phyloP scores from a whole-genome alignment of 148 eudicot species.

The Heliamphora exappendiculata region DNA sequence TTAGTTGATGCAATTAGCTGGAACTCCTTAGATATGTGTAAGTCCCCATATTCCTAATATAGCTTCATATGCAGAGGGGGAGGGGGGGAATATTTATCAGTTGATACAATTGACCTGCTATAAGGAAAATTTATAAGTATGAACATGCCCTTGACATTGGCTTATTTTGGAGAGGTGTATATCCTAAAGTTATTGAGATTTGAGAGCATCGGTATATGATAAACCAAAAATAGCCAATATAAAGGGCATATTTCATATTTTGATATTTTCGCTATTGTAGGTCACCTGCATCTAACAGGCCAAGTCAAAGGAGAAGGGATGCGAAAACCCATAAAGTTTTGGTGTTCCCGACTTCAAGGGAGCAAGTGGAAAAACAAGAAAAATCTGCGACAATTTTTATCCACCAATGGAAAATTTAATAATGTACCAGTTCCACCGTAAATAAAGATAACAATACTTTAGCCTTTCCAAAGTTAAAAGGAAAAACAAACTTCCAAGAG shows the following conservation, averaged over 20 bases:
- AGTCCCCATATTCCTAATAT: background rate
- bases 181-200: too few species aligned
- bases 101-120: too few species aligned
- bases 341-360: background rate
- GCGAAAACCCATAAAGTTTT: background rate
- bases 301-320: background rate
- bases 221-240: background rate
- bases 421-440: background rate
- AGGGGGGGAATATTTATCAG: background rate
- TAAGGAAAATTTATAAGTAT: too few species aligned
- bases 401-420: background rate
- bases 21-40: background rate
- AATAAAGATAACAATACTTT: background rate
- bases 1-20: background rate
- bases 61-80: background rate
- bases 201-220: too few species aligned
- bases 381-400: background rate
- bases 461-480: background rate
- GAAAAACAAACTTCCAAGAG: background rate
- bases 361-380: background rate
- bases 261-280: background rate
- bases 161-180: too few species aligned
- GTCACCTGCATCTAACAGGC: background rate
- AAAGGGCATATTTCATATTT: background rate
- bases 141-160: too few species aligned